A percentile compares a stretch with the other conserved stretches of the same genome.
Conservation (phyloP, 176 grass and related monocot species). For the Bromus sterilis region DNA sequence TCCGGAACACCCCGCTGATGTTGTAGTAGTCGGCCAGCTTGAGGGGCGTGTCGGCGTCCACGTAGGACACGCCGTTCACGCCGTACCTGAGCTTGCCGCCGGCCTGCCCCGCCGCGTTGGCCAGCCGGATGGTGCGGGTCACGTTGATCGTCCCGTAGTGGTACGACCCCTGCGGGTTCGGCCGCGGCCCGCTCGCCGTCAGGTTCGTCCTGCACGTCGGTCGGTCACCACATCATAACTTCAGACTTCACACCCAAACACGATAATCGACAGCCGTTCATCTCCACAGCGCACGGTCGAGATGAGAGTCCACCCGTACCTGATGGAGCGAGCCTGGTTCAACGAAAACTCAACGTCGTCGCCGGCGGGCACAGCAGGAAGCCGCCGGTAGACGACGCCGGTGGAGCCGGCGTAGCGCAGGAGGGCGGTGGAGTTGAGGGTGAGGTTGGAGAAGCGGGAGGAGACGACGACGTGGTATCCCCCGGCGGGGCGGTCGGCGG, state of each 20-base stretch:
- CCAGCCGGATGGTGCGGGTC: constrained; percentile 61
- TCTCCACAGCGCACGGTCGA: background rate
- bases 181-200: constrained; percentile 78
- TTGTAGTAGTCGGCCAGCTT: constrained; percentile 88
- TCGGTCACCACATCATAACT: background rate
- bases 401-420: constrained; percentile 47
- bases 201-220: constrained; percentile 62
- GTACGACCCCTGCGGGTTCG: constrained; percentile 93
- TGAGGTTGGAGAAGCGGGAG: constrained; percentile 40
- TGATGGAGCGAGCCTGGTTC: constrained; percentile 60
- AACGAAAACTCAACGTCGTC: constrained; percentile 42
- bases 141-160: constrained; percentile 85
- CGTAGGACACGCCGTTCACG: constrained; percentile 73
- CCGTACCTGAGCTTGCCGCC: constrained; percentile 52
- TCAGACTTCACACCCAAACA: background rate
- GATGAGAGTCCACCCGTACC: background rate
- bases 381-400: background rate
- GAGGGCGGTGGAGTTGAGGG: constrained; percentile 37
- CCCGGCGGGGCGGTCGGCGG: constrained; percentile 21
- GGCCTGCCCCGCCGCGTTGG: constrained; percentile 41
- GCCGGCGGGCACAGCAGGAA: background rate
- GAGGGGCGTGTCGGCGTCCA: constrained; percentile 73
- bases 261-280: background rate
- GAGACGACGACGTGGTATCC: constrained; percentile 64
- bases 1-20: constrained; percentile 57